Percentiles rank a stretch among this genome's conserved stretches.
phyloP scores from a whole-genome alignment of 2,329 filamentous ascomycete species.

The Neonectria hederae region DNA sequence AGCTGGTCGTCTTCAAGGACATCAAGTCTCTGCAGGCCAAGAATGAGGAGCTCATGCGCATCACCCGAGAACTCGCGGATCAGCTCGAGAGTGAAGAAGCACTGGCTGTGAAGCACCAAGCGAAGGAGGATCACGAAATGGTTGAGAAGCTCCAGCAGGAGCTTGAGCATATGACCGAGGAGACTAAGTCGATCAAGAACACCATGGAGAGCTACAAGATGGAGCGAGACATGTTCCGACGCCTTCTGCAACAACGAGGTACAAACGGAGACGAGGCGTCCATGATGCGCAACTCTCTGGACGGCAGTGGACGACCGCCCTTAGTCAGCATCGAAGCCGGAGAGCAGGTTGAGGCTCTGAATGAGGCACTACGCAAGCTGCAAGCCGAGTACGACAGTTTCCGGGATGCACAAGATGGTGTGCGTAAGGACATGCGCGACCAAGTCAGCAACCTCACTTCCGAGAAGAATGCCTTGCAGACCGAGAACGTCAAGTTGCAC shows the following conservation, averaged over 20 bases:
- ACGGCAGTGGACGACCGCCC: constrained; percentile 63
- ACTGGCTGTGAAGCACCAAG: constrained; percentile 69
- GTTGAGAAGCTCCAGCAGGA: constrained; percentile 78
- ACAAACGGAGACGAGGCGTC: constrained; percentile 70
- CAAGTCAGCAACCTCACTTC: constrained; percentile 83
- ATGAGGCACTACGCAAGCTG: constrained; percentile 83
- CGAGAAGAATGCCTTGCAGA: constrained; percentile 84
- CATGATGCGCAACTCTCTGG: constrained; percentile 76
- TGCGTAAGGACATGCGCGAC: constrained; percentile 82
- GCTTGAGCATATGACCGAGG: constrained; percentile 80
- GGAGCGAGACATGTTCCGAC: constrained; percentile 97
- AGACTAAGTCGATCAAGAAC: constrained; percentile 81
- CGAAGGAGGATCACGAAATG: constrained; percentile 73
- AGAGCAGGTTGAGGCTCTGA: constrained; percentile 70
- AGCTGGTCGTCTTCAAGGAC: constrained; percentile 89
- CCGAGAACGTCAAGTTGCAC: constrained; percentile 79
- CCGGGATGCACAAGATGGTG: constrained; percentile 83
- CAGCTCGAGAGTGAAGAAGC: constrained; percentile 93
- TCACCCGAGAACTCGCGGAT: constrained; percentile 85
- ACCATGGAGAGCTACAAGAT: constrained; percentile 93
- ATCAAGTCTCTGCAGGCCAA: constrained; percentile 86
- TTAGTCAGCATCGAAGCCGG: constrained; percentile 66
- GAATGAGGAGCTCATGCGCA: constrained; percentile 83
- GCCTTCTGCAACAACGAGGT: constrained; percentile 82
- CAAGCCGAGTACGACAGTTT: constrained; percentile 91